phyloP scores from a whole-genome alignment of 2,329 filamentous ascomycete species.

The Ophiostoma australiae region DNA sequence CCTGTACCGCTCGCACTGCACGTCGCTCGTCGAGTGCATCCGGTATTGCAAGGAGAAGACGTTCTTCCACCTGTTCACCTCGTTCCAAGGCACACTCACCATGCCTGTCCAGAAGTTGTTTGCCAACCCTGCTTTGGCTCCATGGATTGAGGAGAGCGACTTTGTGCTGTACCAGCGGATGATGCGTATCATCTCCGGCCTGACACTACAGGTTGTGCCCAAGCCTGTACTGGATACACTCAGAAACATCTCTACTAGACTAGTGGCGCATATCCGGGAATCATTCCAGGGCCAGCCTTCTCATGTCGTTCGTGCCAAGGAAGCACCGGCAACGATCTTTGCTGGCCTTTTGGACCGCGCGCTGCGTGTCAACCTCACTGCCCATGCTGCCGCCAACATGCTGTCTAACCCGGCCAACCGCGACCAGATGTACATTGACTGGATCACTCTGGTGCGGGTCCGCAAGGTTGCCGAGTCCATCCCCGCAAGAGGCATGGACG shows the following conservation, averaged over 20 bases:
- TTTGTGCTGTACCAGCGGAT: constrained; percentile 95
- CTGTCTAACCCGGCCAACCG: constrained; percentile 83
- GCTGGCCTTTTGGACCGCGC: constrained; percentile 80
- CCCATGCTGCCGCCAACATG: constrained; percentile 90
- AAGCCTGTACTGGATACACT: constrained; percentile 82
- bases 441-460: constrained; percentile 62
- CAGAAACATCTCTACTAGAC: constrained; percentile 73
- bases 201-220: constrained; percentile 87
- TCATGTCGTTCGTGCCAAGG: constrained; percentile 81
- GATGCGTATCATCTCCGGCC: constrained; percentile 83
- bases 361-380: constrained; percentile 85
- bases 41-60: constrained; percentile 95
- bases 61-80: constrained; percentile 90
- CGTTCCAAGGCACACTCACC: constrained; percentile 92
- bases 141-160: constrained; percentile 95
- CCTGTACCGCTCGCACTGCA: constrained; percentile 90
- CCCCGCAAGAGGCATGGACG: constrained; percentile 60
- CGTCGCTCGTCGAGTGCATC: constrained; percentile 90
- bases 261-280: constrained; percentile 75
- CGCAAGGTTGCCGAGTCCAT: constrained; percentile 61
- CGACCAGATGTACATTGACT: constrained; percentile 93
- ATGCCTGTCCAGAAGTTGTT: constrained; percentile 95
- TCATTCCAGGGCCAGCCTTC: constrained; percentile 80
- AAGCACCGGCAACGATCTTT: constrained; percentile 84
- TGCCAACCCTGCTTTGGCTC: constrained; percentile 70